phyloP scores from a whole-genome alignment of 2,329 filamentous ascomycete genomes.

The Ophiosphaerella narmari region DNA sequence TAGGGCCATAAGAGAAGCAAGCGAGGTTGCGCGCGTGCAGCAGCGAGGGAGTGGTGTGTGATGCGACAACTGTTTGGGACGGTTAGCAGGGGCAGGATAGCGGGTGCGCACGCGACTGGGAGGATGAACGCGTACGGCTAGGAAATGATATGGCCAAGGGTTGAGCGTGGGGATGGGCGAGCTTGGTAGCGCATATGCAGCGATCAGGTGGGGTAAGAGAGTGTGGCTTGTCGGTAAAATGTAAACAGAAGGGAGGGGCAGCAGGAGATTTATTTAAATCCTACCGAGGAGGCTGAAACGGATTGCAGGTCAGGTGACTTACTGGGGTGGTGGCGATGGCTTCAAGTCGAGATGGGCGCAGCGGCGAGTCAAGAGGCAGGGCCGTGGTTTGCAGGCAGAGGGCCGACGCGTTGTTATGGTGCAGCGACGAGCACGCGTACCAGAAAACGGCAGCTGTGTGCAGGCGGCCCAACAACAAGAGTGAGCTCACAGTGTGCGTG shows the following conservation, averaged over 20 bases:
- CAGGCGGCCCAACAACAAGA: constrained; percentile 29
- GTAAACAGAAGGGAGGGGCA: constrained; percentile 23
- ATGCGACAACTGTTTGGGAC: constrained; percentile 14
- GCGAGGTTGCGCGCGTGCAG: constrained; percentile 29
- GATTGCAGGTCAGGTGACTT: constrained; percentile 36
- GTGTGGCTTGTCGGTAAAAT: constrained; percentile 25
- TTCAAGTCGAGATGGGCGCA: constrained; percentile 18
- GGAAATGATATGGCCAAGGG: constrained; percentile 1
- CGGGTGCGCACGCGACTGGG: constrained; percentile 20
- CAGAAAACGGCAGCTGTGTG: constrained; percentile 11
- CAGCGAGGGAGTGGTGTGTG: constrained; percentile 8
- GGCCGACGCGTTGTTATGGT: constrained; percentile 29
- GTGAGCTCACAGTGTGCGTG: constrained; percentile 6
- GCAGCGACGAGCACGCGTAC: constrained; percentile 22
- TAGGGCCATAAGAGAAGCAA: constrained; percentile 42
- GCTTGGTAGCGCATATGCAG: constrained; percentile 16
- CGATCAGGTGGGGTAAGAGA: constrained; percentile 13
- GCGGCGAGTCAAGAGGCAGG: constrained; percentile 42
- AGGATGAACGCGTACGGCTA: constrained; percentile 18
- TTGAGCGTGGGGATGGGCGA: constrained; percentile 3
- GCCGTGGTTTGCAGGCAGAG: constrained; percentile 8
- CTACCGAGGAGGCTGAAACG: constrained; percentile 36
- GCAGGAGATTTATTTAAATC: constrained; percentile 20
- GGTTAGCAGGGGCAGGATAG: constrained; percentile 20
- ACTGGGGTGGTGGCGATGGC: constrained; percentile 36